Conservation (phyloP, 2,329 filamentous ascomycete species). For the Pseudogymnoascus sp. region DNA sequence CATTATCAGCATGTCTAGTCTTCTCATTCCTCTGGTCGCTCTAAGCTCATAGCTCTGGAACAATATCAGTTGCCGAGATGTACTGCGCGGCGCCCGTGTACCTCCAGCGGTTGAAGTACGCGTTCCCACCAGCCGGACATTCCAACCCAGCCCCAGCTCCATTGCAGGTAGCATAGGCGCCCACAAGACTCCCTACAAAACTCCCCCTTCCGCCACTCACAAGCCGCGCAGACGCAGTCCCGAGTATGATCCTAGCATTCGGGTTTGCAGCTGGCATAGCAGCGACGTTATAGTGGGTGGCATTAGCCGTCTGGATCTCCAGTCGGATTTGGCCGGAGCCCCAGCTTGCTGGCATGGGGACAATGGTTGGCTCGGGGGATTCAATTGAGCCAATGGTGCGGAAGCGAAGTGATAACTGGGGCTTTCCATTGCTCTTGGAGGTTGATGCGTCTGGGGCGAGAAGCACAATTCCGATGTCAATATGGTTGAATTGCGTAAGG, state of each 20-base stretch:
- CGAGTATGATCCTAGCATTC: neutral
- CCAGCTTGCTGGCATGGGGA: neutral
- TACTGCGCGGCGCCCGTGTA: slow-evolving; percentile 3
- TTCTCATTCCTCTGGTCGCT: neutral
- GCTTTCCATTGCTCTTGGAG: neutral
- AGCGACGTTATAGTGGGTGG: neutral
- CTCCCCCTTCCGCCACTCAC: slow-evolving; percentile 19
- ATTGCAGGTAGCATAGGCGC: slow-evolving; percentile 32
- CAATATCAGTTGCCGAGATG: neutral
- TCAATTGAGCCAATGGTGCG: neutral
- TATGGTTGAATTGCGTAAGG: slow-evolving; percentile 44
- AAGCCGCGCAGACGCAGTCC: neutral
- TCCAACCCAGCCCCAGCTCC: slow-evolving; percentile 24
- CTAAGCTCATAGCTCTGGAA: neutral
- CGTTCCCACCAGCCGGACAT: slow-evolving; percentile 25
- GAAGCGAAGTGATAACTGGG: slow-evolving; percentile 5
- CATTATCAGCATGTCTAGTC: neutral
- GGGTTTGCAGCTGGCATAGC: slow-evolving; percentile 4
- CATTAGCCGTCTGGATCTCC: slow-evolving; percentile 5
- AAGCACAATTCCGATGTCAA: slow-evolving; percentile 35
- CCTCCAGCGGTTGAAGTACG: slow-evolving; percentile 21
- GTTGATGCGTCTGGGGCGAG: slow-evolving; percentile 14
- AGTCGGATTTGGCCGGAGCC: neutral
- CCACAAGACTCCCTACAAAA: slow-evolving; percentile 29
- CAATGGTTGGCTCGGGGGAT: neutral